Percentiles rank a stretch among this genome's conserved stretches.
phyloP scores from a whole-genome alignment of 148 eudicot genomes.

The Silene latifolia region DNA sequence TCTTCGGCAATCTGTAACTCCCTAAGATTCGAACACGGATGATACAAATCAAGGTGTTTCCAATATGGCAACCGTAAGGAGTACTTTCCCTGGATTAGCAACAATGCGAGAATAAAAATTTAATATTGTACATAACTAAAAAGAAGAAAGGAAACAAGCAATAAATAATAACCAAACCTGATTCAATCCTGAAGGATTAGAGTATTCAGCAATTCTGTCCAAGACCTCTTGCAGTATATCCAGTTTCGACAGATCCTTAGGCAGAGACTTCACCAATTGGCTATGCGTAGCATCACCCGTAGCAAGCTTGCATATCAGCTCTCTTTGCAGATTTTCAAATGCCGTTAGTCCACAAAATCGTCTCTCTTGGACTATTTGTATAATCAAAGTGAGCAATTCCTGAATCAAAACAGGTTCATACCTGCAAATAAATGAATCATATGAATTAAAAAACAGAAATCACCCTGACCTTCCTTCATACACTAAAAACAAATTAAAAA shows the following conservation, averaged over 20 bases:
- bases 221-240: constrained; percentile 65
- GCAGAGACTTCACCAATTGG: constrained; percentile 84
- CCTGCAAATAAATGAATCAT: constrained; percentile 42
- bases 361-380: constrained; percentile 88
- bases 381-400: constrained; percentile 77
- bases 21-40: constrained; percentile 86
- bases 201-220: constrained; percentile 71
- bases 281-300: constrained; percentile 89
- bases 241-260: constrained; percentile 67
- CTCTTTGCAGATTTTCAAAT: constrained; percentile 76
- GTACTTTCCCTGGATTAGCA: constrained; percentile 72
- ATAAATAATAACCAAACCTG: constrained; percentile 50
- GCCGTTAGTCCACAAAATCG: constrained; percentile 74
- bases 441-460: not conserved
- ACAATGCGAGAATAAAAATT: not conserved
- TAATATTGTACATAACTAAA: not conserved
- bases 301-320: constrained; percentile 79
- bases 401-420: constrained; percentile 77
- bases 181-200: constrained; percentile 85
- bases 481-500: not conserved
- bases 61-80: constrained; percentile 64
- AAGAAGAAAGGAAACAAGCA: not conserved
- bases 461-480: not conserved
- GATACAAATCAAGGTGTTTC: constrained; percentile 93
- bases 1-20: constrained; percentile 93